Conservation (phyloP, 1,284 basidiomycete genomes). For the Fomitopsis betulina region DNA sequence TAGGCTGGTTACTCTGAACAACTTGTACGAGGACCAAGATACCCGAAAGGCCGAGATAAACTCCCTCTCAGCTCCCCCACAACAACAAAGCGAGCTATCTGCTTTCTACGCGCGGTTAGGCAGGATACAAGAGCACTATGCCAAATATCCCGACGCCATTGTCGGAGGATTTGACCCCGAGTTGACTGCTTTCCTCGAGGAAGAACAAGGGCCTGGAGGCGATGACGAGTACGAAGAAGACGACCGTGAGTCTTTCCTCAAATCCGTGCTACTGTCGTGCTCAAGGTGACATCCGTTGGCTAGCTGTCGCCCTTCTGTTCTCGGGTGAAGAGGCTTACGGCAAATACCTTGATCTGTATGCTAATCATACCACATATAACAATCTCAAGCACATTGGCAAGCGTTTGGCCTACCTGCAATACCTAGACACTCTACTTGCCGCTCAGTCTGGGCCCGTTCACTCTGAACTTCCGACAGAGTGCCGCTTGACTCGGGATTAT, state of each 20-base stretch:
- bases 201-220: slow-evolving; percentile 64
- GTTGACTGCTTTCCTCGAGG: slow-evolving; percentile 74
- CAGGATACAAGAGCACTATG: slow-evolving; percentile 94
- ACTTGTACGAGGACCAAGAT: slow-evolving; percentile 73
- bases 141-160: slow-evolving; percentile 88
- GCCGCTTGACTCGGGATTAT: slow-evolving; percentile 72
- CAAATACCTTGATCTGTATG: slow-evolving; percentile 91
- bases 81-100: slow-evolving; percentile 69
- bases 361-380: slow-evolving; percentile 84
- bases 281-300: not conserved
- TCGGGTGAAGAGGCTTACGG: slow-evolving; percentile 96
- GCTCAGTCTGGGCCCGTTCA: slow-evolving; percentile 58
- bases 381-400: slow-evolving; percentile 84
- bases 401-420: slow-evolving; percentile 85
- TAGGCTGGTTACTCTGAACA: slow-evolving; percentile 60
- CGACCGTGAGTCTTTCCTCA: slow-evolving; percentile 56
- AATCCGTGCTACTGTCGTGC: not conserved
- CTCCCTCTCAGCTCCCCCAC: slow-evolving; percentile 46
- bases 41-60: slow-evolving; percentile 59
- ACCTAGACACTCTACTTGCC: slow-evolving; percentile 77
- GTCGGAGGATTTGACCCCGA: slow-evolving; percentile 79
- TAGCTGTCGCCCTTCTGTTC: slow-evolving; percentile 86
- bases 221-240: slow-evolving; percentile 75
- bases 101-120: slow-evolving; percentile 94
- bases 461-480: slow-evolving; percentile 69